Percentiles rank a stretch among this genome's conserved stretches.
Evolutionary conservation across 768 basidiomycete genomes (phyloP).

Genomic region (Suillus fuscotomentosus): DNA sequence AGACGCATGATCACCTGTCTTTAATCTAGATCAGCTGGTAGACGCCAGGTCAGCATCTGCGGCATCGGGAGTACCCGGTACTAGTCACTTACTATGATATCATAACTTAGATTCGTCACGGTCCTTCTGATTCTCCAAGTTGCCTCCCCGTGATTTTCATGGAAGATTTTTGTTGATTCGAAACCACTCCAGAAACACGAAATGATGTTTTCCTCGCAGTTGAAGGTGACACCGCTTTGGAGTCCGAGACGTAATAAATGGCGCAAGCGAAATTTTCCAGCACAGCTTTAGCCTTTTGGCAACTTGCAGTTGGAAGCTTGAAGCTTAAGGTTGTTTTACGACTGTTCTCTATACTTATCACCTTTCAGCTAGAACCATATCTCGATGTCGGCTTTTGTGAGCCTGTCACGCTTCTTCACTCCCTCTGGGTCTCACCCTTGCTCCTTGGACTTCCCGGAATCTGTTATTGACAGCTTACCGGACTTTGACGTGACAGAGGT

Average conservation of each 20-base stretch:
- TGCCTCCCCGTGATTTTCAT: too few species aligned
- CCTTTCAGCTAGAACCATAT: neutral
- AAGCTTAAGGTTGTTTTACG: neutral
- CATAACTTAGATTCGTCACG: too few species aligned
- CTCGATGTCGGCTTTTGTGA: constrained; percentile 1
- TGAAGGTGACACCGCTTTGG: neutral
- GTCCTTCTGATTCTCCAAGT: too few species aligned
- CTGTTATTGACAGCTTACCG: neutral
- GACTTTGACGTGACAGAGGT: neutral
- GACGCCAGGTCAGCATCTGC: too few species aligned
- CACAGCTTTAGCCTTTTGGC: neutral
- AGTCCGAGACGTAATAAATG: neutral
- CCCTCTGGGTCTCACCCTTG: neutral
- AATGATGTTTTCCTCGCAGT: neutral
- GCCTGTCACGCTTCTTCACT: neutral
- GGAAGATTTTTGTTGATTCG: neutral
- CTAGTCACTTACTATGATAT: too few species aligned
- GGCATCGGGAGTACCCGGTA: too few species aligned
- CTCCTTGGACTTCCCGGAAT: neutral
- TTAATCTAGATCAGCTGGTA: neutral
- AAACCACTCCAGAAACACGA: neutral
- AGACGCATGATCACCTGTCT: neutral
- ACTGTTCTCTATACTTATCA: too few species aligned
- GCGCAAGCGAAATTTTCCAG: neutral
- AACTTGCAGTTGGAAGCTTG: neutral